These are phyloP conservation scores for Yamadazyma aaseri DNA, from an alignment of 1,139 yeast genomes.

Conservation along the genomic window DNA sequence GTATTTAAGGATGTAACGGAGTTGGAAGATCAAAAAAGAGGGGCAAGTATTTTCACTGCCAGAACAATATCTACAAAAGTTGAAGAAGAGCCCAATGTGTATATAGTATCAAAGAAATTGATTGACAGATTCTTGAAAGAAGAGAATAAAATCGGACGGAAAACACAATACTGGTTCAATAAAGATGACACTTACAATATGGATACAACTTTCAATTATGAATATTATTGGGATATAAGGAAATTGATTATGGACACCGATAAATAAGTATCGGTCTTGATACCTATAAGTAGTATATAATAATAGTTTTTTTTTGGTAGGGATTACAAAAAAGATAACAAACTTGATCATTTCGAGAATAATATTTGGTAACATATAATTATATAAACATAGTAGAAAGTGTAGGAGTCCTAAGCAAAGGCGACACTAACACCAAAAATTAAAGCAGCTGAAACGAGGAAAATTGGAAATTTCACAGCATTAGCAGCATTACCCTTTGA, in stretches of 20 bases:
- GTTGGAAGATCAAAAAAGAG: conserved; percentile 14
- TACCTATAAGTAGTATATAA: too few relatives aligned
- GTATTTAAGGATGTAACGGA: conserved; percentile 41
- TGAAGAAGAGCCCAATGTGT: conserved; percentile 34
- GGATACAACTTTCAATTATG: conserved; percentile 27
- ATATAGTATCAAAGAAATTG: conserved; percentile 37
- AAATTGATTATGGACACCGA: conserved; percentile 49
- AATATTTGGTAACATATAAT: conserved; percentile 1
- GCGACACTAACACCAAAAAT: conserved; percentile 19
- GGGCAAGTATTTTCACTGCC: conserved; percentile 33
- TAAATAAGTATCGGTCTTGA: conserved; percentile 6
- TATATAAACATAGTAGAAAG: too few relatives aligned
- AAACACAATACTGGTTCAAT: conserved; percentile 54
- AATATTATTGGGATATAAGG: conserved; percentile 54
- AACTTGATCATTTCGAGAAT: too few relatives aligned
- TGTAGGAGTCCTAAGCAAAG: conserved; percentile 14
- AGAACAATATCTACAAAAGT: conserved; percentile 33
- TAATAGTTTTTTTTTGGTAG: too few relatives aligned
- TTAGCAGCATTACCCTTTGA: conserved; percentile 14
- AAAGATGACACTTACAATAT: conserved; percentile 33
- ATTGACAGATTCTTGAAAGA: conserved; percentile 47
- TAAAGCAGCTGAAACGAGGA: conserved; percentile 15
- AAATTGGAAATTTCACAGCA: conserved; percentile 11
- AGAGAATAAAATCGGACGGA: conserved; percentile 48
- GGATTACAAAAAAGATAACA: too few relatives aligned